Conservation (phyloP, 768 basidiomycete genomes). For the Amanita rimosa region DNA sequence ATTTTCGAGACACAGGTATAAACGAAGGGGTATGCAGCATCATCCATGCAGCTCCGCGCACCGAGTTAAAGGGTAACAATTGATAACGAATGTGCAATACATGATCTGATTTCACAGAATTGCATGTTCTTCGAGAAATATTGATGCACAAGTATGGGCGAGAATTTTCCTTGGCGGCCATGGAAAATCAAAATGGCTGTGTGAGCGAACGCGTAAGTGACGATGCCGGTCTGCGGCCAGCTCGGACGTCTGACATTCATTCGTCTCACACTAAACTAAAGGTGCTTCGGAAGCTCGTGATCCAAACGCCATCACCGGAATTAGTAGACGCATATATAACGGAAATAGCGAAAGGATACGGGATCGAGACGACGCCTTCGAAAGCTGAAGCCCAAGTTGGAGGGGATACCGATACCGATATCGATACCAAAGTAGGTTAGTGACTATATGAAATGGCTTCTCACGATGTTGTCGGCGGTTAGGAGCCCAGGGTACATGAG, state of each 20-base stretch:
- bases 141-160: constrained; percentile 95
- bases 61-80: constrained; percentile 70
- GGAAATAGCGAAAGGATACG: constrained; percentile 87
- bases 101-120: constrained; percentile 36
- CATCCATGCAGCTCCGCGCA: constrained; percentile 85
- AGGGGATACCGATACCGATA: not conserved
- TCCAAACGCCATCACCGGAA: constrained; percentile 56
- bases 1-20: constrained; percentile 17
- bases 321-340: constrained; percentile 82
- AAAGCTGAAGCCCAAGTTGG: not conserved
- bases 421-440: not conserved
- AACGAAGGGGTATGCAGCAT: constrained; percentile 81
- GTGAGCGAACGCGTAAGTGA: constrained; percentile 73
- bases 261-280: constrained; percentile 18
- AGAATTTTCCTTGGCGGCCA: constrained; percentile 75
- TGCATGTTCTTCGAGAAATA: constrained; percentile 85
- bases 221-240: not conserved
- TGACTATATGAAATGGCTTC: not conserved
- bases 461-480: not conserved
- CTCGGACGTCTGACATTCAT: not conserved
- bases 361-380: constrained; percentile 46
- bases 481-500: not conserved
- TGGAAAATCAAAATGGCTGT: constrained; percentile 73
- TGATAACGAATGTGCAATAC: constrained; percentile 1
- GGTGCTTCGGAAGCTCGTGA: constrained; percentile 66